phyloP scores from a whole-genome alignment of 1,139 yeast genomes.

The Candida glucosophila region DNA sequence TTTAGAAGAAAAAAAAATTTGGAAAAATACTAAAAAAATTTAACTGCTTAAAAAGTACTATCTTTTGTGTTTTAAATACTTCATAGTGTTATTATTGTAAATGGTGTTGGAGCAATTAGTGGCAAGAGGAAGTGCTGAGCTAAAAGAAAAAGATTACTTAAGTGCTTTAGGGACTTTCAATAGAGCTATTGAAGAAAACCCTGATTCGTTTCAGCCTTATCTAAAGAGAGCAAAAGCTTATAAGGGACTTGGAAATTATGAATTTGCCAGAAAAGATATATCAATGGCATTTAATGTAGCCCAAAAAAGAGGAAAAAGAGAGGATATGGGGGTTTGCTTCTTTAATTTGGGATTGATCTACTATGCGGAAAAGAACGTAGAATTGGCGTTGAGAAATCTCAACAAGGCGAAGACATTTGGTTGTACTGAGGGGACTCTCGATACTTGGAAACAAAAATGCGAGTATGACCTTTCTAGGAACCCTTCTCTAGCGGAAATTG shows the following conservation, averaged over 20 bases:
- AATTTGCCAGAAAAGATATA: conserved; percentile 45
- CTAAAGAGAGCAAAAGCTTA: conserved; percentile 49
- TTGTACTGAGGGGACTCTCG: conserved; percentile 38
- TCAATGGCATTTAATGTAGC: conserved; percentile 51
- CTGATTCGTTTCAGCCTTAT: conserved; percentile 43
- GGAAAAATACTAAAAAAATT: too few species aligned
- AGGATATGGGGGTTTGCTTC: conserved; percentile 49
- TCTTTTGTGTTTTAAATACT: too few species aligned
- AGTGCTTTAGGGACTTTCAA: conserved; percentile 25
- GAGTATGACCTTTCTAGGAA: conserved; percentile 23
- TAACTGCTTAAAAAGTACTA: too few species aligned
- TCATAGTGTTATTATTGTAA: too few species aligned
- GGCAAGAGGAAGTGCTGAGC: conserved; percentile 24
- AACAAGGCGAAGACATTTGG: conserved; percentile 39
- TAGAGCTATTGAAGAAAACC: conserved; percentile 27
- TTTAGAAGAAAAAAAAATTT: too few species aligned
- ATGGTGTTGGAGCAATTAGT: conserved; percentile 37
- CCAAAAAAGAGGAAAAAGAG: conserved; percentile 38
- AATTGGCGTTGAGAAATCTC: conserved; percentile 42
- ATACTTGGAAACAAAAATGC: conserved; percentile 45
- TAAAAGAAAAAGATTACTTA: conserved; percentile 24
- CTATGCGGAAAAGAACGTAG: conserved; percentile 37
- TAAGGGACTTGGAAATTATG: conserved; percentile 43
- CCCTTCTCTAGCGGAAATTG: conserved; percentile 9
- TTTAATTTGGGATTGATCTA: conserved; percentile 49